Base-by-base conservation (phyloP, 2,329 filamentous ascomycete genomes). In the Ceratocystis papillata region DNA sequence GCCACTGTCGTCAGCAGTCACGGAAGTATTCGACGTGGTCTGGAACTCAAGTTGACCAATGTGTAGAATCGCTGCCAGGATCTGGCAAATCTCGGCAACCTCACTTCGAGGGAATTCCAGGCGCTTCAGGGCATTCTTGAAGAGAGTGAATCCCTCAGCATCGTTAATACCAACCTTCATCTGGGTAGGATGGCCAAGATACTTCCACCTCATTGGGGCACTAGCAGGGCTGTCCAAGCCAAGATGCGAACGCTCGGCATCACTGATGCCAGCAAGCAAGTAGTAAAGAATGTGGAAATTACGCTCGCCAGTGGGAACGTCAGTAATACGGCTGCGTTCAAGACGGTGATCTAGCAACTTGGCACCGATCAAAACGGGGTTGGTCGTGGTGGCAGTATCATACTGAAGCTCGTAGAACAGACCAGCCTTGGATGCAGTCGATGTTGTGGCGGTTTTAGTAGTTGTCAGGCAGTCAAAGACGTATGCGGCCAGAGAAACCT, bases 281-380 rank as follows among this genome's bases (percentile, higher is more conserved):
- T 99, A 99, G 79, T 99, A 99, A 7, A 99, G 80, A 30, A 96
- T 83, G 76, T 99, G 94, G 74, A 96, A 97, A 75, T 94, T 97
- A 57, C 94, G 87, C 77, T 99, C 94, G 71, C 94, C 94, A 0
- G 94, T 96, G 0, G 94, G 94, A 0, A 97, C 92, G 50, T 90
- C 85, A 33, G 94, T 86, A 69, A 99, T 91, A 69, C 94, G 85
- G 76, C 91, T 96, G 67, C 94, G 82, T 76, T 99, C 94, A 61
- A 99, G 79, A 70, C 94, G 85, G 75, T 99, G 94, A 71, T 97
- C 92, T 57, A 99, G 81, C 17, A 99, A 81, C 77, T 99, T 97
- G 71, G 90, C 93, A 77, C 94, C 94, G 70, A 99, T 89, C 33
- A 99, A 81, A 2, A 91, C 86, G 0, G 94, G 94, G 72, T 88